Evolutionary conservation across 805 yeast species (phyloP).

Genomic region (Yarrowia sp.): DNA sequence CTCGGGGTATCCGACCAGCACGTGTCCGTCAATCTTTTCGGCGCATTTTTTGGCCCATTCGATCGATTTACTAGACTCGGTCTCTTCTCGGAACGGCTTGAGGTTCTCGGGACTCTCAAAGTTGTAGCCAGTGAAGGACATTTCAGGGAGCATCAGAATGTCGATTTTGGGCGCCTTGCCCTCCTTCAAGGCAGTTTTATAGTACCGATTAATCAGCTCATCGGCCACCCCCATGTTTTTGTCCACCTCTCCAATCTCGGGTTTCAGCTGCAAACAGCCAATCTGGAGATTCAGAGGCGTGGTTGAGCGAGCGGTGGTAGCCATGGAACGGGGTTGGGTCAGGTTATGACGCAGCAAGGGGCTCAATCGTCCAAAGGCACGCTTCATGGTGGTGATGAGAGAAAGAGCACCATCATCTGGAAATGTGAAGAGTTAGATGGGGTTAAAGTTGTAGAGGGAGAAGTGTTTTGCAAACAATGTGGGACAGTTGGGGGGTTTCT

Average conservation of each 20-base stretch:
- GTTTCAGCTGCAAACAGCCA: slow-evolving; percentile 29
- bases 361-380: slow-evolving; percentile 1
- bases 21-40: slow-evolving; percentile 60
- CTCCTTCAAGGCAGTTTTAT: not conserved
- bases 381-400: slow-evolving; percentile 14
- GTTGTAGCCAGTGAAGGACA: slow-evolving; percentile 85
- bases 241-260: slow-evolving; percentile 27
- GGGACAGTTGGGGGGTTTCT: not conserved
- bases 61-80: slow-evolving; percentile 54
- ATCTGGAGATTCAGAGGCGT: slow-evolving; percentile 30
- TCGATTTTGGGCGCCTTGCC: slow-evolving; percentile 51
- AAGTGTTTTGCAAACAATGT: not conserved
- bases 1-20: slow-evolving; percentile 87
- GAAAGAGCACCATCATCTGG: not conserved
- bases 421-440: slow-evolving; percentile 11
- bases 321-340: slow-evolving; percentile 2
- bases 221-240: slow-evolving; percentile 24
- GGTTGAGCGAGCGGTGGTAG: slow-evolving; percentile 21
- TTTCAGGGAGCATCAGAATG: slow-evolving; percentile 79
- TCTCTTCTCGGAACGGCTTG: slow-evolving; percentile 65
- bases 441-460: not conserved
- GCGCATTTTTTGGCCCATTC: slow-evolving; percentile 65
- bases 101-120: slow-evolving; percentile 59
- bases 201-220: slow-evolving; percentile 16
- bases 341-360: not conserved